Evolutionary conservation across 805 yeast species (phyloP).

Genomic region (Metschnikowia anglica): DNA sequence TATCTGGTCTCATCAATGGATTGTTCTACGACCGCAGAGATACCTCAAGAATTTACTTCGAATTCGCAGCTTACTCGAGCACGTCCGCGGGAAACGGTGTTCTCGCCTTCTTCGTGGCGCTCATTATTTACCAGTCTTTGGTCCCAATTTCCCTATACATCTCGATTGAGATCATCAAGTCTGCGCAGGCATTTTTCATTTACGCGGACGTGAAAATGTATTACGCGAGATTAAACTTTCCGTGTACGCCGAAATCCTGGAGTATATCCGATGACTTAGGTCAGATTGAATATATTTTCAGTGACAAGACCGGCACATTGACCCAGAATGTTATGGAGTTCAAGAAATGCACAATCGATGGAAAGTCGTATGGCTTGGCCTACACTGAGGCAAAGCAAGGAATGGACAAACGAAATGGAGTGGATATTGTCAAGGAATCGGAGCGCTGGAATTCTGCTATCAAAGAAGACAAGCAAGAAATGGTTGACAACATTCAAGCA

Average conservation of each 20-base stretch:
- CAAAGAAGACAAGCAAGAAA: conserved; percentile 45
- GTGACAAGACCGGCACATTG: conserved; percentile 82
- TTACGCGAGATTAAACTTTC: conserved; percentile 66
- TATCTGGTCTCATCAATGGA: conserved; percentile 71
- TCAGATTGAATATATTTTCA: conserved; percentile 79
- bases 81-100: conserved; percentile 65
- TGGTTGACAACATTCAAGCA: conserved; percentile 45
- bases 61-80: conserved; percentile 58
- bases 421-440: conserved; percentile 66
- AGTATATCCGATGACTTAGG: conserved; percentile 83
- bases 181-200: conserved; percentile 79
- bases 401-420: conserved; percentile 71
- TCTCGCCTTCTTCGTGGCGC: conserved; percentile 70
- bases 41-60: conserved; percentile 55
- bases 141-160: conserved; percentile 83
- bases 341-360: conserved; percentile 75
- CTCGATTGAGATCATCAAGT: conserved; percentile 77
- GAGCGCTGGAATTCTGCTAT: conserved; percentile 56
- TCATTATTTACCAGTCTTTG: conserved; percentile 73
- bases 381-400: conserved; percentile 85
- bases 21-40: conserved; percentile 46
- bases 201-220: conserved; percentile 74
- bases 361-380: conserved; percentile 71
- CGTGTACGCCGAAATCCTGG: conserved; percentile 85
- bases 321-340: conserved; percentile 87